phyloP scores from a whole-genome alignment of 768 basidiomycete species.

The Erythrobasidium yunnanense region DNA sequence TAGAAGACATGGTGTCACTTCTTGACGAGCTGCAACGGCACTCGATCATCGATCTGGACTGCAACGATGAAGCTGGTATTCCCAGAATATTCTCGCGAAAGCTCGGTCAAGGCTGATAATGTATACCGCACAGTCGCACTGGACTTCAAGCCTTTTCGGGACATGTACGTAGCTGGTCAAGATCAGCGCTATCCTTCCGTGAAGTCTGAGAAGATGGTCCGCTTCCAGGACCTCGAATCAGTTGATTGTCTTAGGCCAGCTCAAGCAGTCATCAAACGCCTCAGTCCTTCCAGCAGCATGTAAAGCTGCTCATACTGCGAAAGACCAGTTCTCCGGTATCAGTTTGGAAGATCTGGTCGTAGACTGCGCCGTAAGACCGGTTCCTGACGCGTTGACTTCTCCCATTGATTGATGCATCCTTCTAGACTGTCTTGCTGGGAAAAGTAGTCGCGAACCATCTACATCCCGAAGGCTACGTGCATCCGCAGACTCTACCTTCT shows the following conservation, averaged over 20 bases:
- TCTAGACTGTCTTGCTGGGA: slow-evolving; percentile 33
- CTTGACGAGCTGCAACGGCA: slow-evolving; percentile 33
- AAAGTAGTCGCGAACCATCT: slow-evolving; percentile 27
- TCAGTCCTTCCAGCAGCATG: slow-evolving; percentile 26
- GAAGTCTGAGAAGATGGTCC: not conserved
- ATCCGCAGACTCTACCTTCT: slow-evolving; percentile 33
- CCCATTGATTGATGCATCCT: not conserved
- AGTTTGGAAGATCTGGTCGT: slow-evolving; percentile 29
- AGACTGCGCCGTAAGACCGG: slow-evolving; percentile 33
- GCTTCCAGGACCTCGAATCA: slow-evolving; percentile 32
- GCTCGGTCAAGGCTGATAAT: not conserved
- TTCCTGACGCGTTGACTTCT: not conserved
- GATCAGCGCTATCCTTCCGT: too few relatives aligned
- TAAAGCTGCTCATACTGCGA: slow-evolving; percentile 19
- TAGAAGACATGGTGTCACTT: slow-evolving; percentile 16
- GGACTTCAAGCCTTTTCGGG: slow-evolving; percentile 23
- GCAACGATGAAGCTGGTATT: slow-evolving; percentile 31
- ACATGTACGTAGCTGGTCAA: slow-evolving; percentile 22
- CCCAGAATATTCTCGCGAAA: not conserved
- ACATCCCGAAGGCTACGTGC: slow-evolving; percentile 20
- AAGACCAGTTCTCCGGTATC: slow-evolving; percentile 3
- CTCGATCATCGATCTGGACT: slow-evolving; percentile 35
- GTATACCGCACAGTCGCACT: not conserved
- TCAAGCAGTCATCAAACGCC: slow-evolving; percentile 25
- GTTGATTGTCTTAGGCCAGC: slow-evolving; percentile 32